Base-by-base conservation (phyloP, 2,329 filamentous ascomycete species). In the Exophiala sp. region DNA sequence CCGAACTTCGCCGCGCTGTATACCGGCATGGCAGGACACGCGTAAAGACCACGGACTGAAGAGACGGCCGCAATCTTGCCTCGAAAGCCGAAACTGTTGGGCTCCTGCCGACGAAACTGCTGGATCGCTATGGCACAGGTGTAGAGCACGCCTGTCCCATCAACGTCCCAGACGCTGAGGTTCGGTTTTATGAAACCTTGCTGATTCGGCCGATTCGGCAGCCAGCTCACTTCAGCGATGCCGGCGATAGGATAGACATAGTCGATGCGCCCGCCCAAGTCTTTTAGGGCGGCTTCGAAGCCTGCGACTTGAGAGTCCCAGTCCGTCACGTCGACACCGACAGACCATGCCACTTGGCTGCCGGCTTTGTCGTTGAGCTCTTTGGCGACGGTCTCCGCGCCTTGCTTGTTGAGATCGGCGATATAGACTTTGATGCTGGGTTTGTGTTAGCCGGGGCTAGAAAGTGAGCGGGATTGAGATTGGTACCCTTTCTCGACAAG, bases 1-100 rank as follows among this genome's bases (percentile, higher is more conserved):
- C 50, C 20, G 24, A 53, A 42, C 32, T 53, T 53, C 10, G 50
- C 43, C 9, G 11, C 69, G 9, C 72, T 74, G 47, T 75, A 75
- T 2, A 75, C 65, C 2, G 72, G 72, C 2, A 74, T 52, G 5
- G 68, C 69, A 1, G 72, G 68, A 4, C 72, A 67, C 49, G 65
- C 69, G 46, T 74, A 74, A 50, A 75, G 66, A 0, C 72, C 71
- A 47, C 72, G 74, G 3, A 74, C 65, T 6, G 69, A 72, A 12
- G 69, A 69, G 2, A 69, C 67, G 10, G 57, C 33, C 12, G 39
- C 52, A 44, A 59, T 70, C 48, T 72, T 74, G 3, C 73, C 72
- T 18, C 69, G 57, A n/a, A 65, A 65, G 1, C 67, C 70, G n/a
- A 59, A 35, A 12, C 62, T 55, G 43, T 65, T 62, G 5, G 57